Base-by-base conservation (phyloP, 1,284 basidiomycete genomes). In the Dichomitus squalens region DNA sequence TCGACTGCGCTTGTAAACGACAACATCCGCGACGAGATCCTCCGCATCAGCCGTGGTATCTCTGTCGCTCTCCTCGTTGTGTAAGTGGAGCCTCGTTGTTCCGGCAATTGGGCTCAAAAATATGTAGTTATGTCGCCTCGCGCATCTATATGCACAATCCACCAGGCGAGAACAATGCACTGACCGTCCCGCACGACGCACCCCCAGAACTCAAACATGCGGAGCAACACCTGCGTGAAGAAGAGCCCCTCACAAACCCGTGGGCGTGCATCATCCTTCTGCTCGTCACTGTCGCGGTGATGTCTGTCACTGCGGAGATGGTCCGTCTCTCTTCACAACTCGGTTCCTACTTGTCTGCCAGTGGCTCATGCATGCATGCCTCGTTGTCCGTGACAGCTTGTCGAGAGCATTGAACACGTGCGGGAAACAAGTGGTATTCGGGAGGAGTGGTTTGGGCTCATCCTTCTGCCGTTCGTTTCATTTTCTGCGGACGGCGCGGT, bases 231-330 rank as follows among this genome's bases (percentile, higher is more conserved):
- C 70, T 84, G 6, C 68, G 70, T 20, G 58, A 71, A 14, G 71
- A 71, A 34, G 78, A 82, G 14, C 87, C 87, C 0, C 75, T 83
- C 60, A 77, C 85, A 27, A 86, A 82, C 63, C 82, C 83, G 58
- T 87, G 79, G 73, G 79, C 84, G 4, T 84, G 84, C 61, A 71
- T 87, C 14, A 64, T 72, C 12, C 73, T 87, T 58, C 75, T 90
- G 2, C 46, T 73, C 2, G 44, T 83, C 38, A 80, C 79, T 25
- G 80, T 89, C 40, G 82, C 70, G 14, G 68, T 89, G 36, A 84
- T 87, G 82, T 85, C 81, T 35, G 75, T 78, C 27, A 89, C 87
- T 2, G 86, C 84, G 23, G 86, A 88, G 78, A 88, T 81, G 76
- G 86, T 88, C 61, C 63, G 78, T 74, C 14, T 20, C 8, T 18